Percentiles rank a stretch among this genome's conserved stretches.
phyloP scores from a whole-genome alignment of 768 basidiomycete species.

The Cytidiella melzeri region DNA sequence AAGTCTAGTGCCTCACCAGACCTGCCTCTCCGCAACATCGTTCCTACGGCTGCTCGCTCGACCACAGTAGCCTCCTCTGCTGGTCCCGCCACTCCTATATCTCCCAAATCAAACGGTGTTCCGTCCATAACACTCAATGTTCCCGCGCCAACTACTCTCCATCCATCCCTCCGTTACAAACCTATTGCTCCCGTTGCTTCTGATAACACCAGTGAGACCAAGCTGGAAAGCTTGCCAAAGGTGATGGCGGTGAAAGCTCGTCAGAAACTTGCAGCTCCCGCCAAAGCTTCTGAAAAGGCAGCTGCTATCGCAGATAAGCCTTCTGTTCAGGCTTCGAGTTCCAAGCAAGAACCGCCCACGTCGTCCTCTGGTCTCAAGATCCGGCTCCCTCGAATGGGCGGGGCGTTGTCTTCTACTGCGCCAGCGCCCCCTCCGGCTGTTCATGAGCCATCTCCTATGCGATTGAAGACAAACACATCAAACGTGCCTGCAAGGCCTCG shows the following conservation, averaged over 20 bases:
- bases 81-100: neutral
- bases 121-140: neutral
- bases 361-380: constrained; percentile 10
- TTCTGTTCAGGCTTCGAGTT: neutral
- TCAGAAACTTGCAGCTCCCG: neutral
- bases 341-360: neutral
- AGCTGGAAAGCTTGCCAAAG: neutral
- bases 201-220: neutral
- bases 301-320: too few species aligned
- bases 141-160: constrained; percentile 2
- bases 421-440: constrained; percentile 3
- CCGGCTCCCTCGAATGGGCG: constrained; percentile 9
- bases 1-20: neutral
- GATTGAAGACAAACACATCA: constrained; percentile 1
- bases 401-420: constrained; percentile 10
- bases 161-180: constrained; percentile 4
- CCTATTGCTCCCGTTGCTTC: neutral
- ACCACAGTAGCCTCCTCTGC: neutral
- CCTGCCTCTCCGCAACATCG: neutral
- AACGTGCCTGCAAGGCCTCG: constrained; percentile 9
- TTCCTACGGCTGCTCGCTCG: neutral
- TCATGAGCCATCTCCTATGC: constrained; percentile 1
- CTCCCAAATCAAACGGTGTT: neutral
- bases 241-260: neutral
- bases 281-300: neutral